Evolutionary conservation across 495 filamentous ascomycete species (phyloP).

Genomic region (Symbiotaphrina buchneri): DNA sequence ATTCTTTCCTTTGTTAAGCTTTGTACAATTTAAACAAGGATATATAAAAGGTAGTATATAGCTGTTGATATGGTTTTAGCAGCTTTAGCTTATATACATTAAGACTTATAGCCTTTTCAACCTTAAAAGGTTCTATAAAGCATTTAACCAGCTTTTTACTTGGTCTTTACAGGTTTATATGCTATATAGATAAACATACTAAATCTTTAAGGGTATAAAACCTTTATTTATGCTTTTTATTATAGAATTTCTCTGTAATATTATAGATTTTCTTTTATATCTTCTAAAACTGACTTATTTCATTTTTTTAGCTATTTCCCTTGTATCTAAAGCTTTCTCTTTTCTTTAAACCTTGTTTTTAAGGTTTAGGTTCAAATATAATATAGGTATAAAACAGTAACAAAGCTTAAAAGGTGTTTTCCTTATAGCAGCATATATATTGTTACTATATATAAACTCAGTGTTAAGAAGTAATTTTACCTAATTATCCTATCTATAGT

Average conservation of each 20-base stretch:
- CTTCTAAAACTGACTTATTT: not conserved
- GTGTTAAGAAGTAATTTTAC: constrained; percentile 3
- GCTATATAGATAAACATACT: not conserved
- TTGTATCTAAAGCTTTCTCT: not conserved
- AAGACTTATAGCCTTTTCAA: not conserved
- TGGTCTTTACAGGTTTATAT: constrained; percentile 1
- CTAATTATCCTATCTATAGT: constrained; percentile 7
- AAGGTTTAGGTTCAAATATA: not conserved
- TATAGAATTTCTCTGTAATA: not conserved
- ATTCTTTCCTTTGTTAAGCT: not conserved
- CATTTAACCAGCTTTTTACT: constrained; percentile 1
- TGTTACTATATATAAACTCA: constrained; percentile 11
- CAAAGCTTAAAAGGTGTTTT: not conserved
- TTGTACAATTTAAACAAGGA: not conserved
- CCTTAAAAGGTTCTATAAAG: not conserved
- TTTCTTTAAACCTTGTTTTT: no score
- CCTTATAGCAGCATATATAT: not conserved
- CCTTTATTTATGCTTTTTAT: constrained; percentile 1
- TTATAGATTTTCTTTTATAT: not conserved
- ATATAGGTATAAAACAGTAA: not conserved
- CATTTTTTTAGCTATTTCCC: not conserved
- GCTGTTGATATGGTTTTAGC: not conserved
- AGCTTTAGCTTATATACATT: not conserved
- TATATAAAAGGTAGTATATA: not conserved
- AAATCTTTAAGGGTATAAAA: not conserved